Evolutionary conservation across 2,329 filamentous ascomycete genomes (phyloP).

Genomic region (Knufia fluminis): DNA sequence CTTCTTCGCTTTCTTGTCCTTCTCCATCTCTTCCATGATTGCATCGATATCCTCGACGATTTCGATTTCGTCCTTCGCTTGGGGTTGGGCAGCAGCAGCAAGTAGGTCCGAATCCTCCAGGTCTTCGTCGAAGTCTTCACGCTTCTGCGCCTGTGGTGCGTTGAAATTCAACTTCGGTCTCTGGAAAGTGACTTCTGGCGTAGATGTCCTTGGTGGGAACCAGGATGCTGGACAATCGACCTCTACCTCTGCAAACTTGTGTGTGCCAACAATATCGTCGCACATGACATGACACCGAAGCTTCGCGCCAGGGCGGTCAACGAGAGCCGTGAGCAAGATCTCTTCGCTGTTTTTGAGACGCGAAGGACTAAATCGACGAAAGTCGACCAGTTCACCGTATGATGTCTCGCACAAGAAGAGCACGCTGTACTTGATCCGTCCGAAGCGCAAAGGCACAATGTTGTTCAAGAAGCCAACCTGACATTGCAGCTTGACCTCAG

Average conservation of each 20-base stretch:
- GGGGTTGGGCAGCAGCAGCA: slow-evolving; percentile 34
- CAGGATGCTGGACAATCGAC: slow-evolving; percentile 38
- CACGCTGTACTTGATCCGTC: slow-evolving; percentile 54
- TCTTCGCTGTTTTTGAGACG: slow-evolving; percentile 56
- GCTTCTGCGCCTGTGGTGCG: slow-evolving; percentile 10
- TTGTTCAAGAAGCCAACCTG: slow-evolving; percentile 65
- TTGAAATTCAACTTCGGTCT: slow-evolving; percentile 15
- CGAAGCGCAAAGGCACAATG: slow-evolving; percentile 52
- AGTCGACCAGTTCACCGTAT: slow-evolving; percentile 61
- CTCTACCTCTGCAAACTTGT: slow-evolving; percentile 44
- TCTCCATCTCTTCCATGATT: slow-evolving; percentile 10
- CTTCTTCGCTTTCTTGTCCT: slow-evolving; percentile 8
- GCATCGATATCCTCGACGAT: slow-evolving; percentile 28
- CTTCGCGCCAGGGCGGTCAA: slow-evolving; percentile 46
- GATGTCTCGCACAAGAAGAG: slow-evolving; percentile 67
- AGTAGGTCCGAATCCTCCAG: slow-evolving; percentile 47
- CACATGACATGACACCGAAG: slow-evolving; percentile 68
- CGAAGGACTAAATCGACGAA: slow-evolving; percentile 52
- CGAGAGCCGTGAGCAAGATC: slow-evolving; percentile 49
- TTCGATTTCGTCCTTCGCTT: slow-evolving; percentile 43
- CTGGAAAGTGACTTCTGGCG: background rate
- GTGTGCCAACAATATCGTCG: slow-evolving; percentile 66
- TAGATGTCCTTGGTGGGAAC: slow-evolving; percentile 31
- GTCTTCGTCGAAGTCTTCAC: slow-evolving; percentile 45
- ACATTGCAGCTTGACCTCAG: slow-evolving; percentile 54